Evolutionary conservation across 129 eudicot genomes (phyloP).

Genomic region (Flaveria trinervia): DNA sequence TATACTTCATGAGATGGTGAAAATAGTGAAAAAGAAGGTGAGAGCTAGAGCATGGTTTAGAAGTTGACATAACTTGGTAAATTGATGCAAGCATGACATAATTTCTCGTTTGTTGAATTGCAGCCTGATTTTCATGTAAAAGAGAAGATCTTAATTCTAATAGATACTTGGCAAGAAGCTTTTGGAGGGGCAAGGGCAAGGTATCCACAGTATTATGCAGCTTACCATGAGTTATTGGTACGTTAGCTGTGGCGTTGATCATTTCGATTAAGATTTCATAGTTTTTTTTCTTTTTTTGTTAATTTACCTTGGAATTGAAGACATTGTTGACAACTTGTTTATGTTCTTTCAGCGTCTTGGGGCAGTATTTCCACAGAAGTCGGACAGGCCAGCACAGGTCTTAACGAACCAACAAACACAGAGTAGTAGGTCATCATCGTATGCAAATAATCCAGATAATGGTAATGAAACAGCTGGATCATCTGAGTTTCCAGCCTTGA

Average conservation of each 20-base stretch:
- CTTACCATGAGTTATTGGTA: constrained; percentile 90
- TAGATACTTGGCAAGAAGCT: constrained; percentile 98
- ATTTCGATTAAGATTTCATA: constrained; percentile 8
- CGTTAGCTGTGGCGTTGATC: constrained; percentile 37
- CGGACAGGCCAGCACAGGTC: constrained; percentile 79
- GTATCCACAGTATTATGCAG: constrained; percentile 85
- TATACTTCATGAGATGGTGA: constrained; percentile 86
- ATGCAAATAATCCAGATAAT: constrained; percentile 39
- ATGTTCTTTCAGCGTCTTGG: constrained; percentile 72
- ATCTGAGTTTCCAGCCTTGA: constrained; percentile 82
- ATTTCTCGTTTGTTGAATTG: constrained; percentile 14
- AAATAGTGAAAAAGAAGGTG: constrained; percentile 83
- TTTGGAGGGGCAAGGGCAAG: constrained; percentile 96
- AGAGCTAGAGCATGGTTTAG: constrained; percentile 23
- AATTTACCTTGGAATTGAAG: neutral
- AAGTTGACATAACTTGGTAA: neutral
- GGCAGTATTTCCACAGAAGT: constrained; percentile 78
- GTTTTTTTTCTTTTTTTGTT: neutral
- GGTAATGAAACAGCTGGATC: constrained; percentile 47
- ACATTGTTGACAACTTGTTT: neutral
- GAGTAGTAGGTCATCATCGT: constrained; percentile 50
- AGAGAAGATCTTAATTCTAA: constrained; percentile 85
- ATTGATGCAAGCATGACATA: constrained; percentile 25
- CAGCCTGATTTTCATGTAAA: constrained; percentile 88
- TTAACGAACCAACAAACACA: constrained; percentile 92